Percentiles rank a stretch among this genome's conserved stretches.
Conservation (phyloP, 1,284 basidiomycete genomes). For the Agaricales sp. region DNA sequence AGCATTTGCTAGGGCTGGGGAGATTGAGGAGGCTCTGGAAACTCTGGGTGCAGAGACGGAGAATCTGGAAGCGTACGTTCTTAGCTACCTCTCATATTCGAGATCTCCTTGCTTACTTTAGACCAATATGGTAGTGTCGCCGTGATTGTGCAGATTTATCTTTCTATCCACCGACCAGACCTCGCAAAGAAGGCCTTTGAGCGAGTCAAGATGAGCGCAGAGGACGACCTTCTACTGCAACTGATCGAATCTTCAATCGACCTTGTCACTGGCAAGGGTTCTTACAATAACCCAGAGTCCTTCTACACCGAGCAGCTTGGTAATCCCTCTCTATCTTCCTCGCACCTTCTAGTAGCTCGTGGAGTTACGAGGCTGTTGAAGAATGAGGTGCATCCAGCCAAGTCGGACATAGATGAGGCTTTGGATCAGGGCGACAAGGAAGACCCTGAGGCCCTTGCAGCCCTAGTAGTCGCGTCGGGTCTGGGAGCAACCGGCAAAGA, state of each 20-base stretch:
- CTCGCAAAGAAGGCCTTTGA: slow-evolving; percentile 81
- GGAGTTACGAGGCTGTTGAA: slow-evolving; percentile 77
- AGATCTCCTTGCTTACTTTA: neutral
- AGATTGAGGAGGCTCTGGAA: slow-evolving; percentile 86
- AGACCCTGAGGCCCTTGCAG: slow-evolving; percentile 64
- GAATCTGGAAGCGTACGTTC: slow-evolving; percentile 77
- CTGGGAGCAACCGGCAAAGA: slow-evolving; percentile 46
- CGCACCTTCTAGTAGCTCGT: slow-evolving; percentile 71
- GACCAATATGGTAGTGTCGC: slow-evolving; percentile 46
- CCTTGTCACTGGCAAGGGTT: slow-evolving; percentile 69
- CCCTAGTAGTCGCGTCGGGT: slow-evolving; percentile 54
- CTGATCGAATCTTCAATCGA: slow-evolving; percentile 84
- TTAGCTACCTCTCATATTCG: slow-evolving; percentile 8
- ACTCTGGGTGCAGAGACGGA: slow-evolving; percentile 68
- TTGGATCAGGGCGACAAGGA: slow-evolving; percentile 39
- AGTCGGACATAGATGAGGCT: slow-evolving; percentile 79
- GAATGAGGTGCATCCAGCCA: slow-evolving; percentile 74
- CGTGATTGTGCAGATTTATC: slow-evolving; percentile 74
- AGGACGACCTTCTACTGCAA: slow-evolving; percentile 84
- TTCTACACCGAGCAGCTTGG: slow-evolving; percentile 91
- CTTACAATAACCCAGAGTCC: slow-evolving; percentile 65
- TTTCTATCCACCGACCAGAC: slow-evolving; percentile 77
- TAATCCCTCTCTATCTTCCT: slow-evolving; percentile 71
- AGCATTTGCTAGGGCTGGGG: slow-evolving; percentile 74
- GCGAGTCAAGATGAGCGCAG: slow-evolving; percentile 74